Base-by-base conservation (phyloP, 2,329 filamentous ascomycete genomes). In the Cladosporium sp. region DNA sequence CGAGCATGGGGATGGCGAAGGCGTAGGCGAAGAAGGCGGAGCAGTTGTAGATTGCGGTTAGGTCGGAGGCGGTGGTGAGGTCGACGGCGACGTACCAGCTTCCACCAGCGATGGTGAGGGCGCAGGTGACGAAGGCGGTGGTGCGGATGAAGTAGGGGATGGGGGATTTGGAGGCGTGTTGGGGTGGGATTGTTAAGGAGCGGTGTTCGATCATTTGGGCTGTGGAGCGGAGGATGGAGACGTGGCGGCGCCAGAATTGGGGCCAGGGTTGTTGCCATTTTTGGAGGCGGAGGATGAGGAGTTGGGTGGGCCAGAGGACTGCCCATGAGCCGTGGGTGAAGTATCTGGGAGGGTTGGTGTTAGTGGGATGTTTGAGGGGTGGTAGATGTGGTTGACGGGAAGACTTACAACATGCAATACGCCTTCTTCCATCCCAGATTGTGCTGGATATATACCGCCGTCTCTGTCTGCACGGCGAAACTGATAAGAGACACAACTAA, bases 1-100 rank as follows among this genome's bases (percentile, higher is more conserved):
- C 83, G 2, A 98, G 76, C 15, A 98, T 71, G 1, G 91, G 90
- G 38, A 98, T 90, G 39, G 88, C 94, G 66, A 98, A 98, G 11
- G 88, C 92, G 66, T 98, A 98, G 42, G 93, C 93, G 68, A 98
- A 98, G 71, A 98, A 98, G 52, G 93, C 92, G 47, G 88, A 95
- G 76, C 93, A 98, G 72, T 98, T 98, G 78, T 98, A 98, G 61
- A 98, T 98, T 48, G 93, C 93, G 0, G 93, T 98, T 60, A 98
- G 72, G 68, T 98, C 93, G 57, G 86, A 90, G 2, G 93, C 86
- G 3, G 88, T 95, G 1, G 93, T 98, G 75, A 95, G 72, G 69
- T 89, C 88, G 52, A 98, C 92, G 13, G 93, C 92, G 30, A 97
- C 78, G 64, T 97, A 98, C 93, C 93, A 98, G 61, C 86, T 92